Evolutionary conservation across 345 rosid species (phyloP), one percentile per base, ranked within the genome.

Genomic region (Lepidium aucheri): DNA sequence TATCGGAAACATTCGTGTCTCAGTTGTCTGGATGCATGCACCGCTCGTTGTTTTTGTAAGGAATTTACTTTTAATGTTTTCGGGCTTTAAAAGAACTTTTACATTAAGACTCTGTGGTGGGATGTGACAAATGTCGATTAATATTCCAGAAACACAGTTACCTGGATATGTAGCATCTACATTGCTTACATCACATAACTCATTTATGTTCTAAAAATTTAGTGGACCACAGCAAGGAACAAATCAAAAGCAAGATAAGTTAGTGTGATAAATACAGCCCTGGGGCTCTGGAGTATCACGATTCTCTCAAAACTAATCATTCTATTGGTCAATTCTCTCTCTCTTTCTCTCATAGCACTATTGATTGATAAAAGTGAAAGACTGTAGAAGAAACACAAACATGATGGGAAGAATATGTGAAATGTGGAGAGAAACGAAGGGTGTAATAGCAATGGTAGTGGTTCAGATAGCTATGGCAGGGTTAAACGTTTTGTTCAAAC

Each of bases 401-500:
- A 63, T 72, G 70, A n/a, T 30, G n/a, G 59, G 53, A 10, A 6
- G 10, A 49, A 14, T 65, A 64, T 55, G 67, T 50, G 47, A 65
- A 58, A 65, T 58, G 41, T 65, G 54, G 67, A 58, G 47, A 72
- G 67, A 65, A 58, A 57, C 51, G 51, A 77, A 63, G 60, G 33
- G 68, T 28, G 30, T 76, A 55, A 68, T 47, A 13, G 53, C 65
- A 16, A 79, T 79, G 83, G 72, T 77, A 38, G 8, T 73, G 70
- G 56, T 75, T 54, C 82, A 82, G 11, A 44, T 68, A 28, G 64
- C 63, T 9, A 18, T 35, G 10, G 74, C 83, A 6, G 83, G 74
- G 5, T 45, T 79, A 4, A 73, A 64, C 40, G 66, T 79, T 13
- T 46, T 82, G 36, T 79, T 75, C 50, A 79, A 79, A 57, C 65